Evolutionary conservation across 345 rosid species (phyloP).

Genomic region (Aquilaria sinensis): DNA sequence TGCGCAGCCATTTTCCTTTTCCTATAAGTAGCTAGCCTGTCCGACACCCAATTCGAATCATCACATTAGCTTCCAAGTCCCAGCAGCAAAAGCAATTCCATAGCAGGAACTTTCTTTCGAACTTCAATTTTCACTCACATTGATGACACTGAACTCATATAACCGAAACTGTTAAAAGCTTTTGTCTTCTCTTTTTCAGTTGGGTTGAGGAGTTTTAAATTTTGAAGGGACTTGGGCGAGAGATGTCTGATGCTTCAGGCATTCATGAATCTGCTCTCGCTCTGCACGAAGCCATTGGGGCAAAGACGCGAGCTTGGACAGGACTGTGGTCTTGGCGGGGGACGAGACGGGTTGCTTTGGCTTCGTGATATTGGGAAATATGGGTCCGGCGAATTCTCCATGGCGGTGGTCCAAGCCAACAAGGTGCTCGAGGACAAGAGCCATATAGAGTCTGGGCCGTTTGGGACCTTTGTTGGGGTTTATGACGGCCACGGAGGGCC

Average conservation of each 20-base stretch:
- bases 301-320: conserved; percentile 24
- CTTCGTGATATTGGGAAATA: conserved; percentile 64
- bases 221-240: conserved; percentile 29
- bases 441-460: conserved; percentile 86
- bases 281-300: conserved; percentile 77
- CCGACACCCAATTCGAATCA: conserved; percentile 7
- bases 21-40: neutral
- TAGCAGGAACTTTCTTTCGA: neutral
- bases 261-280: conserved; percentile 81
- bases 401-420: conserved; percentile 92
- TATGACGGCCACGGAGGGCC: conserved; percentile 97
- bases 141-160: conserved; percentile 1
- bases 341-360: conserved; percentile 70
- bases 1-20: conserved; percentile 25
- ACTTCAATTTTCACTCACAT: neutral
- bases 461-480: conserved; percentile 88
- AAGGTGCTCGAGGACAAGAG: conserved; percentile 82
- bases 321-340: conserved; percentile 10
- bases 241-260: conserved; percentile 89
- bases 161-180: neutral
- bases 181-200: conserved; percentile 1
- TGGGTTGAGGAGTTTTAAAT: conserved; percentile 23
- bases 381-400: conserved; percentile 72
- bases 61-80: conserved; percentile 6
- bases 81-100: neutral